Evolutionary conservation across 768 basidiomycete genomes (phyloP), one percentile per base, ranked within the genome.

Genomic region (Rickenella mellea): DNA sequence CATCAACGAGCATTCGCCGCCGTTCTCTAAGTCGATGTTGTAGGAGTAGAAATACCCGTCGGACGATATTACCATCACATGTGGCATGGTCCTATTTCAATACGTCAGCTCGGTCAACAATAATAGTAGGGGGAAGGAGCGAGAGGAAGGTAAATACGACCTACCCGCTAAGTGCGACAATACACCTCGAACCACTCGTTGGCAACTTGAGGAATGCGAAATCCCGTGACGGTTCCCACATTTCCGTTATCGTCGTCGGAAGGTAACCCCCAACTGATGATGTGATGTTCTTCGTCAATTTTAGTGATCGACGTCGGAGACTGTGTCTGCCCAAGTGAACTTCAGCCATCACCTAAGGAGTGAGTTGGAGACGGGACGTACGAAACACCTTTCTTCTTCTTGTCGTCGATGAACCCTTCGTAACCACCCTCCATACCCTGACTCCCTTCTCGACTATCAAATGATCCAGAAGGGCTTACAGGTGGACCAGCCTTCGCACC

Each of bases 41-140:
- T 98, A 98, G 12, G 84, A 79, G 56, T 99, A 97, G 59, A 96
- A 94, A 52, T 90, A 86, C 1, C 94, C 94, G 44, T 97, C 92
- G 0, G 88, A 86, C 0, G 91, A 92, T 43, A 98, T 78, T 19
- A 99, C 92, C 89, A 96, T 94, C 9, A 97, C 83, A 46, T 99
- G 94, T 0, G 94, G 93, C 64, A 88, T 85, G 6, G 90, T 91
- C 14, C 89, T 92, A 55, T 12, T 9, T 22, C 2, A 7, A 15
- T 1, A 39, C n/a, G 30, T 28, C 27, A 37, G 43, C 24, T 45
- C 10, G 21, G 28, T 41, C 15, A 31, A 17, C 6, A 26, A 15
- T 4, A 40, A 24, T 15, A 27, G 5, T 15, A 20, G 6, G 35
- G 43, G 25, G 10, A 36, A n/a, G 26, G 30, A 31, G 6, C 27